phyloP scores from a whole-genome alignment of 1,139 yeast genomes.

The Pichia sp. region DNA sequence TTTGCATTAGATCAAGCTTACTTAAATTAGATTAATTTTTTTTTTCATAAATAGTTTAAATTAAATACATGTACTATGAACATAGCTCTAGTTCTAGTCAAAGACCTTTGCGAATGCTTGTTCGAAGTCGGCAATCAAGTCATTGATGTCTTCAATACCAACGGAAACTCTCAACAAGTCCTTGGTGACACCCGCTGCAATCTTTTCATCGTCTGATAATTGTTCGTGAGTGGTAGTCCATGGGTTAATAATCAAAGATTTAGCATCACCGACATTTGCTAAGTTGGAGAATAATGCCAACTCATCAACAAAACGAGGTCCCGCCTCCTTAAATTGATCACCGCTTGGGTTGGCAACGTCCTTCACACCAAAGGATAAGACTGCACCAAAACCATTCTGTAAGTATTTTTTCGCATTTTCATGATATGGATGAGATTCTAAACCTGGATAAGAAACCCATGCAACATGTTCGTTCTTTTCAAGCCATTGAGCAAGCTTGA shows the following conservation, averaged over 20 bases:
- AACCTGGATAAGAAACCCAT: slow-evolving; percentile 92
- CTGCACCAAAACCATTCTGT: slow-evolving; percentile 75
- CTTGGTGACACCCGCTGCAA: slow-evolving; percentile 75
- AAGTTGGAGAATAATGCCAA: slow-evolving; percentile 82
- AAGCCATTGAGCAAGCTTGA: slow-evolving; percentile 69
- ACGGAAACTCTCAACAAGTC: slow-evolving; percentile 84
- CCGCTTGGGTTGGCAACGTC: slow-evolving; percentile 39
- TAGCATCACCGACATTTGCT: slow-evolving; percentile 96
- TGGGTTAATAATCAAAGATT: slow-evolving; percentile 92
- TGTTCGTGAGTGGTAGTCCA: slow-evolving; percentile 95
- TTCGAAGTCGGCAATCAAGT: slow-evolving; percentile 79
- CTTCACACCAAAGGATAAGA: slow-evolving; percentile 83
- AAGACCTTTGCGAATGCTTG: slow-evolving; percentile 51
- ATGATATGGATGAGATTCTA: slow-evolving; percentile 76
- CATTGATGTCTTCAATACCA: slow-evolving; percentile 88
- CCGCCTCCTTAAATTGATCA: slow-evolving; percentile 58
- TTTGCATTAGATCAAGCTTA: too few species aligned
- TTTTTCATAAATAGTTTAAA: too few species aligned
- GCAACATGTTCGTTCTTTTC: slow-evolving; percentile 66
- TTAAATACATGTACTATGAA: too few species aligned
- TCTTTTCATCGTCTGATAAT: slow-evolving; percentile 71
- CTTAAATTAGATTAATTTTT: too few species aligned
- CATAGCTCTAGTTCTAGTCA: too few species aligned
- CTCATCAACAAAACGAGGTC: slow-evolving; percentile 75
- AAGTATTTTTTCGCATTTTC: slow-evolving; percentile 78